These are phyloP conservation scores for Euphrasia arctica DNA, from an alignment of 305 asterid genomes.

Conservation along the genomic window DNA sequence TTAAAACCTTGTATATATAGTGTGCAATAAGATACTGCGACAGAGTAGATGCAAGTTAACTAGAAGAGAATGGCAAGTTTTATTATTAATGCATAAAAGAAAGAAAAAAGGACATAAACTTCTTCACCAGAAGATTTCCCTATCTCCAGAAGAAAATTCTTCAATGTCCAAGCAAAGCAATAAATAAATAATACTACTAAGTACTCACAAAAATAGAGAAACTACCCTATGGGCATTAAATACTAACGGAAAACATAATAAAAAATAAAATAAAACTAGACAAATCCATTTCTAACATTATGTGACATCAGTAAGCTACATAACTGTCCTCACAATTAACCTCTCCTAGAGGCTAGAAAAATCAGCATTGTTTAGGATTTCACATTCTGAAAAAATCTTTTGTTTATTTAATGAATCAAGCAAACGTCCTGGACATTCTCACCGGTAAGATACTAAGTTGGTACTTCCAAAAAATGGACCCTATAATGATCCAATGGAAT, in stretches of 20 bases:
- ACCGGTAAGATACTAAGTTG: neutral
- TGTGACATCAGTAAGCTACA: neutral
- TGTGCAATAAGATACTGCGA: neutral
- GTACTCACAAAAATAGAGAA: neutral
- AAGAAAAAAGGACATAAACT: no score
- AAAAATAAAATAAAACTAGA: no score
- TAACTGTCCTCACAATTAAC: neutral
- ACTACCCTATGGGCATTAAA: no score
- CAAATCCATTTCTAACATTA: no score
- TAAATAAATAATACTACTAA: no score
- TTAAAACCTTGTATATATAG: constrained; percentile 2
- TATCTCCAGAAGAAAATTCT: no score
- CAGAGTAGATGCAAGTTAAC: no score
- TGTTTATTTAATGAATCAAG: constrained; percentile 2
- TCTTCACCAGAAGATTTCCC: no score
- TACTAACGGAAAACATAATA: no score
- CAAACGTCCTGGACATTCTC: neutral
- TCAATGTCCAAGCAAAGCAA: neutral
- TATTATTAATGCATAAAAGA: no score
- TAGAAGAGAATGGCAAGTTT: no score
- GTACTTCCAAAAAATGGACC: neutral
- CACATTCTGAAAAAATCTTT: neutral
- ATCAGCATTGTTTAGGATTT: neutral
- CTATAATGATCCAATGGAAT: neutral
- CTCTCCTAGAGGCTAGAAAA: neutral